Percentiles rank a stretch among this genome's conserved stretches.
phyloP scores from a whole-genome alignment of 441 rosid species.

The Adansonia gregorii region DNA sequence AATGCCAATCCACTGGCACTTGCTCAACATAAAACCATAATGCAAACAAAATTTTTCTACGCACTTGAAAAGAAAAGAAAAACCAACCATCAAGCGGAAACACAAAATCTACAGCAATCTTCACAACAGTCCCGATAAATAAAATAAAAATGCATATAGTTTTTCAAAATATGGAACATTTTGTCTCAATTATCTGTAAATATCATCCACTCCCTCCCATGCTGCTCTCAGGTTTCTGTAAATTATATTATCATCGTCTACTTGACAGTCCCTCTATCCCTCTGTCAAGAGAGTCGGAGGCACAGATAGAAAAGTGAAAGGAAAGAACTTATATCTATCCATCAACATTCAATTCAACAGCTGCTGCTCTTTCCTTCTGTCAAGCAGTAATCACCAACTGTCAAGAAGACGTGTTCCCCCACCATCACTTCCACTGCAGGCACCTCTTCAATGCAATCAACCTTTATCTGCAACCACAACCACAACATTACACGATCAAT shows the following conservation, averaged over 20 bases:
- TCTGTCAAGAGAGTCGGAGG: neutral
- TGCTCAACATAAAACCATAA: too few species aligned
- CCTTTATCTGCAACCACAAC: constrained; percentile 48
- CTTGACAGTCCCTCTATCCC: neutral
- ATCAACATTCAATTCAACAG: too few species aligned
- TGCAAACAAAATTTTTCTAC: too few species aligned
- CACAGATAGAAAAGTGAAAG: neutral
- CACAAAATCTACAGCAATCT: too few species aligned
- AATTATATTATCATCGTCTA: neutral
- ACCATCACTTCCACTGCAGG: constrained; percentile 54
- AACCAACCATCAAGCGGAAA: too few species aligned
- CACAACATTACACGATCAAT: neutral
- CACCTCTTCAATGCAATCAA: constrained; percentile 62
- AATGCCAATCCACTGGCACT: too few species aligned
- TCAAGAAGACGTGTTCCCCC: constrained; percentile 68
- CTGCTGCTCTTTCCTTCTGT: neutral
- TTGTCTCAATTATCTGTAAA: neutral
- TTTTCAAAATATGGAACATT: neutral
- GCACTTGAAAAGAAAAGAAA: too few species aligned
- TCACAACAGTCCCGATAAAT: too few species aligned
- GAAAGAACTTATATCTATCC: too few species aligned
- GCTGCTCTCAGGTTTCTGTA: neutral
- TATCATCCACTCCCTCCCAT: neutral
- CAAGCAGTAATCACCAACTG: constrained; percentile 52
- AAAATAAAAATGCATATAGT: neutral